These are phyloP conservation scores for Neoarthrinium moseri DNA, from an alignment of 2,329 filamentous ascomycete species.

Conservation along the genomic window DNA sequence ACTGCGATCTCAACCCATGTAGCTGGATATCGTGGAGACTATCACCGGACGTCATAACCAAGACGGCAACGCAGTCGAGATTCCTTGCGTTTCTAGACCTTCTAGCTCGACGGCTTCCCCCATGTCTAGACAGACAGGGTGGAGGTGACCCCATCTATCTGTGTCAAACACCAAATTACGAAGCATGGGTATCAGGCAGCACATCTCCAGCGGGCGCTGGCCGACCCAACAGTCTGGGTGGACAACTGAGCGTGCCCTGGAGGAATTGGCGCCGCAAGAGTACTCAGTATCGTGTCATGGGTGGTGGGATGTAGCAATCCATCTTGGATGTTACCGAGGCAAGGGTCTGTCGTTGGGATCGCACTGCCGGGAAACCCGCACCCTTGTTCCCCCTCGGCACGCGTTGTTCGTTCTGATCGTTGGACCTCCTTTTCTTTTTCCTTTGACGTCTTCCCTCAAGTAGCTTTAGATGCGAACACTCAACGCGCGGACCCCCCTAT, in stretches of 20 bases:
- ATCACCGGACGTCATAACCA: constrained; percentile 1
- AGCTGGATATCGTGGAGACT: not conserved
- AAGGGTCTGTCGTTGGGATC: not conserved
- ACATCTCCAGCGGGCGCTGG: not conserved
- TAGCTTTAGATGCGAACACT: not conserved
- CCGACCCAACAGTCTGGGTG: constrained; percentile 7
- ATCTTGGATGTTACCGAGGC: constrained; percentile 5
- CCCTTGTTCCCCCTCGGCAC: not conserved
- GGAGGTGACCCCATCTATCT: constrained; percentile 7
- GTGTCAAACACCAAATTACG: constrained; percentile 5
- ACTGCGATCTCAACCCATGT: not conserved
- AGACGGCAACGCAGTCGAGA: not conserved
- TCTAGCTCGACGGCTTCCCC: not conserved
- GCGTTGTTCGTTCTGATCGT: not conserved
- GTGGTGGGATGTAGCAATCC: constrained; percentile 5
- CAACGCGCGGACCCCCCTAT: too few species aligned
- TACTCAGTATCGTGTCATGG: too few species aligned
- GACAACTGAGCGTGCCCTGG: not conserved
- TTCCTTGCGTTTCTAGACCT: not conserved
- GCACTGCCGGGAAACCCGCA: constrained; percentile 1
- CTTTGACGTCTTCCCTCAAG: not conserved
- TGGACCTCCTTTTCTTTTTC: not conserved
- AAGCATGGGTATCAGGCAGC: not conserved
- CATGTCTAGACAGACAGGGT: not conserved
- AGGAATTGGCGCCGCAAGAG: constrained; percentile 2